A percentile compares a stretch with the other conserved stretches of the same genome.
phyloP scores from a whole-genome alignment of 495 filamentous ascomycete species.

The Aspergillus haitiensis region DNA sequence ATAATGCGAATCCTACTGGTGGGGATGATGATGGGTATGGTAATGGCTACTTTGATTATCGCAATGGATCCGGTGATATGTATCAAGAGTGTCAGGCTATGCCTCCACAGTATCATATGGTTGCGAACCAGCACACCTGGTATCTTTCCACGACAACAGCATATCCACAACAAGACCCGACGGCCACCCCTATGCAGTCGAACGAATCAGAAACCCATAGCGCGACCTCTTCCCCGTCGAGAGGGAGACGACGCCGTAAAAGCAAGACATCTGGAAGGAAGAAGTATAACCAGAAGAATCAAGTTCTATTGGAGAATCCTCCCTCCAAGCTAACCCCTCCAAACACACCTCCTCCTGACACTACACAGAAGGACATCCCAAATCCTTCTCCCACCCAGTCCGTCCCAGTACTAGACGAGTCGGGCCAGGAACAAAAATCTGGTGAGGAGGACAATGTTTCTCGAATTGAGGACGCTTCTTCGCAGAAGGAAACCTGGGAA shows the following conservation, averaged over 20 bases:
- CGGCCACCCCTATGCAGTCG: constrained; percentile 9
- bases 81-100: neutral
- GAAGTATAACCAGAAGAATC: constrained; percentile 19
- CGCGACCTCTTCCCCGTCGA: constrained; percentile 10
- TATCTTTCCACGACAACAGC: constrained; percentile 10
- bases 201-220: constrained; percentile 4
- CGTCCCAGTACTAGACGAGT: constrained; percentile 15
- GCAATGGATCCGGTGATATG: neutral
- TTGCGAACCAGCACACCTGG: constrained; percentile 1
- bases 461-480: constrained; percentile 15
- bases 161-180: constrained; percentile 8
- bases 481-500: constrained; percentile 17
- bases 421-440: neutral
- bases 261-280: constrained; percentile 32
- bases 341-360: constrained; percentile 37
- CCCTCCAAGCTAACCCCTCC: constrained; percentile 41
- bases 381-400: constrained; percentile 13
- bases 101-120: neutral
- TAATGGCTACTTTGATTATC: neutral
- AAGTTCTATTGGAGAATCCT: constrained; percentile 18
- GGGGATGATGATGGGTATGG: neutral
- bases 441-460: neutral
- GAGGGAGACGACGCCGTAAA: constrained; percentile 29
- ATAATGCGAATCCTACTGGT: neutral
- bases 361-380: constrained; percentile 14